Base-by-base conservation (phyloP, 2,329 filamentous ascomycete genomes). In the Epichloe hybrida region DNA sequence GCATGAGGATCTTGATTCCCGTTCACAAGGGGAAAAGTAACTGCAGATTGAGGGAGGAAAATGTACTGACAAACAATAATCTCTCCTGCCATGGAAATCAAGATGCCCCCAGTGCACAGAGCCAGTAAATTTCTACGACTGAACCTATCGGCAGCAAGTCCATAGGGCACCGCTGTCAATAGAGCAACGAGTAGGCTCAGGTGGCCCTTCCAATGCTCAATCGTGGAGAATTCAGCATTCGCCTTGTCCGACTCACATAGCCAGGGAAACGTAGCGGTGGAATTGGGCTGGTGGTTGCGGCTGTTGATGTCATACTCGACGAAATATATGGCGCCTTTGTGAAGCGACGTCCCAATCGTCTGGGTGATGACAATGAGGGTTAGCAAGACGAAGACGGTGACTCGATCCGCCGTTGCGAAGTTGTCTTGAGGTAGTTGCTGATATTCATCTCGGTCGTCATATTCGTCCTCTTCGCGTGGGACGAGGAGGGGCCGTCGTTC, bases 81-180 rank as follows among this genome's bases (percentile, higher is more conserved):
- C 6, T 52, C 50, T 15, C 23, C 50, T 6, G 50, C 50, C 50
- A 45, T 45, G 21, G 50, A 52, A 23, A 52, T 17, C 23, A 48
- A 27, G 35, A 31, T 36, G 5, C 46, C 50, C 15, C 35, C 46
- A 21, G 49, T 34, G 42, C 35, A 46, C 9, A 52, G 46, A 23
- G 50, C 46, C 42, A 52, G 37, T 12, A 52, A 4, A 37, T 49
- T 52, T 6, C 50, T 46, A 38, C 50, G 46, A 46, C 46, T 52
- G 20, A 41, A 46, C 27, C 43, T 52, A 21, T 52, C 46, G 23
- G 50, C 50, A 20, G 50, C 50, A 38, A 52, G 36, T 42, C 50
- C 50, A 42, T 52, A 52, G 5, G 50, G 46, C 21, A 46, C 36
- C 15, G 42, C 46, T 23, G 46, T 52, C 42, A 52, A 21, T 21